Conservation (phyloP, 441 rosid genomes). For the Pelargonium fulgidum region DNA sequence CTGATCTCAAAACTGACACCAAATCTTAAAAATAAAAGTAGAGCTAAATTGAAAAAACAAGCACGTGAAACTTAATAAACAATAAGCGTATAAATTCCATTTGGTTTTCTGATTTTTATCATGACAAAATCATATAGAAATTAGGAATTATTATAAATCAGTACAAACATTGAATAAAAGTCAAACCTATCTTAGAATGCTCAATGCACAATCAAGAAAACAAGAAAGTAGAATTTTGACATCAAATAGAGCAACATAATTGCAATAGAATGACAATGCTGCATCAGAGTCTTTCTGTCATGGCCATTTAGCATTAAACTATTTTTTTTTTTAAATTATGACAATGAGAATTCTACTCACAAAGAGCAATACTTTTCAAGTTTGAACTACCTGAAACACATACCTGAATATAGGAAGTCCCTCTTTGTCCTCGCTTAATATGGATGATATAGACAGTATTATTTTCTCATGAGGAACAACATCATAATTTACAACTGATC, state of each 20-base stretch:
- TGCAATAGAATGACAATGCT: not conserved
- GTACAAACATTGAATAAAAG: too few relatives aligned
- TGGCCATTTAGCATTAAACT: not conserved
- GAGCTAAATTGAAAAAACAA: not conserved
- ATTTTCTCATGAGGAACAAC: slow-evolving; percentile 66
- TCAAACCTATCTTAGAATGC: too few relatives aligned
- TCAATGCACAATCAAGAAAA: not conserved
- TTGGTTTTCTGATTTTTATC: too few relatives aligned
- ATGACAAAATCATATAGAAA: too few relatives aligned
- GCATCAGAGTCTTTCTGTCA: not conserved
- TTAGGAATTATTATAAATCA: too few relatives aligned
- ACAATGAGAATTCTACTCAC: slow-evolving; percentile 8
- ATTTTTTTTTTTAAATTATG: not conserved
- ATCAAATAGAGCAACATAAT: not conserved
- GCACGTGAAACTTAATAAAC: not conserved
- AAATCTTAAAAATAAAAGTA: not conserved
- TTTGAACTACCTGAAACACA: slow-evolving; percentile 18
- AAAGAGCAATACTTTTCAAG: slow-evolving; percentile 10
- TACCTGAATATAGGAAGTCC: slow-evolving; percentile 76
- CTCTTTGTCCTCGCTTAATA: slow-evolving; percentile 64
- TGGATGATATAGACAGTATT: slow-evolving; percentile 64
- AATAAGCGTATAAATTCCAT: not conserved
- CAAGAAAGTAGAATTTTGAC: not conserved
- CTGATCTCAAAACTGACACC: not conserved
- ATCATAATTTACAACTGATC: slow-evolving; percentile 59